A percentile compares a stretch with the other conserved stretches of the same genome.
Conservation (phyloP, 345 rosid genomes). For the Euphorbia pulcherrima region DNA sequence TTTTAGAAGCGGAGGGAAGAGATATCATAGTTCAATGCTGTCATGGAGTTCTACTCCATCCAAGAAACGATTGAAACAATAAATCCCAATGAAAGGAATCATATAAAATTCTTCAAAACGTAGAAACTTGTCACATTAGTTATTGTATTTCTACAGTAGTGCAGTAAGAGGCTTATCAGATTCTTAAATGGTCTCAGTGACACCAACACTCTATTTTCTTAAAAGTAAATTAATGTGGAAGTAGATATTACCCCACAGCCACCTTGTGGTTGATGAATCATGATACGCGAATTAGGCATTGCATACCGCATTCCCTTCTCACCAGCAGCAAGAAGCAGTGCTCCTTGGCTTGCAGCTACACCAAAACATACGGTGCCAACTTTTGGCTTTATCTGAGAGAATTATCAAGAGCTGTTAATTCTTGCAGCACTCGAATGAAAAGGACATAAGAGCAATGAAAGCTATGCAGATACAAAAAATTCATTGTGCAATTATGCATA, state of each 20-base stretch:
- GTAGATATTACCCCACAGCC: constrained; percentile 70
- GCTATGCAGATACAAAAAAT: background rate
- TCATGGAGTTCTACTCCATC: background rate
- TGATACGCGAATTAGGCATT: constrained; percentile 91
- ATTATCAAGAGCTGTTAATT: constrained; percentile 5
- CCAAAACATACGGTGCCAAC: constrained; percentile 95
- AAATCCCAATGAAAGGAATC: background rate
- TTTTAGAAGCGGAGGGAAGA: background rate
- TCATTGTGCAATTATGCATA: too few relatives aligned
- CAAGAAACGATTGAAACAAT: background rate
- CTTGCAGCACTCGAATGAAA: background rate
- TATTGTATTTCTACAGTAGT: background rate
- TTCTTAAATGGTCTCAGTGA: constrained; percentile 5
- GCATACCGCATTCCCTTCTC: constrained; percentile 96
- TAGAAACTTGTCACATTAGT: background rate
- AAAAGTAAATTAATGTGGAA: constrained; percentile 1
- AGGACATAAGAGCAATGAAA: background rate
- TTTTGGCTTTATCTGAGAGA: constrained; percentile 77
- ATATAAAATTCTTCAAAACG: background rate
- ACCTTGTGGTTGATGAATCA: constrained; percentile 91
- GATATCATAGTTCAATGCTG: background rate
- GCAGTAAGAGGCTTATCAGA: background rate
- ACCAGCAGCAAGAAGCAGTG: constrained; percentile 91
- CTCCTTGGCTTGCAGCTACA: constrained; percentile 93
- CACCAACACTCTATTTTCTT: background rate